Evolutionary conservation across 345 rosid species (phyloP), one percentile per base, ranked within the genome.

Genomic region (Pistacia atlantica): DNA sequence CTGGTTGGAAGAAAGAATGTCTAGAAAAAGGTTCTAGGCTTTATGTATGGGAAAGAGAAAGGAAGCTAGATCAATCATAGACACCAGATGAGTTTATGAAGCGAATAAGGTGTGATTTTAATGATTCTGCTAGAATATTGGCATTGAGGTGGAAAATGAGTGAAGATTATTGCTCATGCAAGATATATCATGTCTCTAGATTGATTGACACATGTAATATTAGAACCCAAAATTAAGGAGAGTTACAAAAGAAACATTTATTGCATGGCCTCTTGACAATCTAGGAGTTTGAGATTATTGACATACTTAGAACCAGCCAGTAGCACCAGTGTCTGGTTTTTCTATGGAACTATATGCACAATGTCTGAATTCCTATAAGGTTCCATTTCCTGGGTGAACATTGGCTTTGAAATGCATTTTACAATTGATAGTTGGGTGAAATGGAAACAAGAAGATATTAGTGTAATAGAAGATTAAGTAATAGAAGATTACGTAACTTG

Each of bases 401-500:
- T 2, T 14, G 22, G 17, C 42, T 52, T 59, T 52, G 12, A 60
- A 10, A 22, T 25, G 12, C 28, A 22, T 13, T 51, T 16, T 31
- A 33, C 25, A 69, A 69, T 31, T 28, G 45, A 31, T 69, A 55
- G 51, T 0, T 9, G 3, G 64, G 17, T 60, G 35, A 28, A 25
- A 10, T 54, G 1, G 2, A 25, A 60, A 60, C 4, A 28, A 60
- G 25, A 25, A 22, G 11, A 60, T 60, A 1, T 22, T 28, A 60
- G 13, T 12, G 6, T 28, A 25, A 25, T 25, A 25, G 25, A 25
- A 25, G 25, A 25, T 20, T 20, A 22, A 22, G 25, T 22, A 22
- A 22, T 22, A 22, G 25, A 13, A 73, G 42, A 75, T 18, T 60
- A 33, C 46, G 9, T 63, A 63, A 71, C 75, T 60, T 13, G n/a